Conservation (phyloP, 2,329 filamentous ascomycete genomes). For the Pseudogymnoascus sp. region DNA sequence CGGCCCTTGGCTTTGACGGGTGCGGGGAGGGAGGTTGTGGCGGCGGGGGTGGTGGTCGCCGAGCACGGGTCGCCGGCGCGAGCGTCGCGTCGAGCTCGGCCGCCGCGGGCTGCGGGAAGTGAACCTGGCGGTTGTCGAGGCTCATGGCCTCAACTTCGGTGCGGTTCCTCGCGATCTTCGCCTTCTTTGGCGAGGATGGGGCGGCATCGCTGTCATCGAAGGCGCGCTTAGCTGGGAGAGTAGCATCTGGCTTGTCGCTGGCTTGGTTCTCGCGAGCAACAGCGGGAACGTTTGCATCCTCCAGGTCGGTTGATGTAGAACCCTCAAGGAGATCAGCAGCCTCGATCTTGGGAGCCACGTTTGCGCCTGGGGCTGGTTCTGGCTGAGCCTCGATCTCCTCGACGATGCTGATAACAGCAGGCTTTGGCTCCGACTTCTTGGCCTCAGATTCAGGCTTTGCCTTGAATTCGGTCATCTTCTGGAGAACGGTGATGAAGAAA, state of each 20-base stretch:
- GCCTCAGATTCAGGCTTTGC: slow-evolving; percentile 61
- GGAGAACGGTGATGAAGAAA: slow-evolving; percentile 93
- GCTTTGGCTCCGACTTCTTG: slow-evolving; percentile 41
- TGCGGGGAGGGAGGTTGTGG: neutral
- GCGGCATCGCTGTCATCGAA: slow-evolving; percentile 25
- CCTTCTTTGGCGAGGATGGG: slow-evolving; percentile 38
- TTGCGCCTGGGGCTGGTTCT: slow-evolving; percentile 26
- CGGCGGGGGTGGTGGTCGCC: slow-evolving; percentile 16
- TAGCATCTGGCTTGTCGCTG: slow-evolving; percentile 19
- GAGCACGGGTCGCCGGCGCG: slow-evolving; percentile 21
- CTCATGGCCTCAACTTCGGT: slow-evolving; percentile 20
- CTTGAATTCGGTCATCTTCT: slow-evolving; percentile 84
- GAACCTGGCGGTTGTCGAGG: slow-evolving; percentile 27
- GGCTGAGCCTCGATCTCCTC: slow-evolving; percentile 34
- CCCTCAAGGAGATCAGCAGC: slow-evolving; percentile 22
- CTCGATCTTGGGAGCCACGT: slow-evolving; percentile 27
- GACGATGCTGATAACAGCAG: slow-evolving; percentile 32
- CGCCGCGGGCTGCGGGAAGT: slow-evolving; percentile 29
- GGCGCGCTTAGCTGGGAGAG: slow-evolving; percentile 29
- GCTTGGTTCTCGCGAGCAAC: slow-evolving; percentile 29
- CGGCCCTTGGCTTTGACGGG: slow-evolving; percentile 33
- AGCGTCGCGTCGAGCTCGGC: slow-evolving; percentile 26
- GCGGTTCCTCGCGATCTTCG: slow-evolving; percentile 36
- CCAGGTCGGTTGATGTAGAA: slow-evolving; percentile 22
- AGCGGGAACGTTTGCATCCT: slow-evolving; percentile 27